phyloP scores from a whole-genome alignment of 202 grass and related monocot genomes.

The Hordeum pubiflorum region DNA sequence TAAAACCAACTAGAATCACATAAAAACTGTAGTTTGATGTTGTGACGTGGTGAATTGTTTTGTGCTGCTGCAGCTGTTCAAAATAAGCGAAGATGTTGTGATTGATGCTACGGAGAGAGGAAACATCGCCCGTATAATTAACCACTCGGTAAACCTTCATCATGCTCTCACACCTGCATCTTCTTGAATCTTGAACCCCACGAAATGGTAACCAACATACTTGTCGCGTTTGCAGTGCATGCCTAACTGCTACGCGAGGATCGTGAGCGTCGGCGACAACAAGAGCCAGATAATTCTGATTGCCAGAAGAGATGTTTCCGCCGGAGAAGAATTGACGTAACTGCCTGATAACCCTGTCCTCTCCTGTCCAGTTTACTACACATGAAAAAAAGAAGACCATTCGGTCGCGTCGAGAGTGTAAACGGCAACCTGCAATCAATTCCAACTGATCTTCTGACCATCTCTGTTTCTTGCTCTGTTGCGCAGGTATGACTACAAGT shows the following conservation, averaged over 20 bases:
- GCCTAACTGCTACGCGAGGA: slow-evolving; percentile 96
- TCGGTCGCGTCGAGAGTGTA: background rate
- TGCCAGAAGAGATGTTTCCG: slow-evolving; percentile 66
- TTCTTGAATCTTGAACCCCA: background rate
- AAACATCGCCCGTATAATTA: slow-evolving; percentile 87
- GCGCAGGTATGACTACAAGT: slow-evolving; percentile 78
- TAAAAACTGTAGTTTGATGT: background rate
- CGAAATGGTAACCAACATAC: background rate
- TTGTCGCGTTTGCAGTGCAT: slow-evolving; percentile 46
- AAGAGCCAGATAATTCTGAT: slow-evolving; percentile 75
- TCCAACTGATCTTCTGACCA: background rate
- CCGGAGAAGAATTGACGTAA: slow-evolving; percentile 96
- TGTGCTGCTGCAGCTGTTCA: slow-evolving; percentile 67
- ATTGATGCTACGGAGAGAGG: slow-evolving; percentile 88
- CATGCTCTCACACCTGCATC: background rate
- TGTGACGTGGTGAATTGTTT: background rate
- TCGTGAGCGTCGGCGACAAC: slow-evolving; percentile 57
- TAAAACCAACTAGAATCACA: background rate
- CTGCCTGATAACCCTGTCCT: background rate
- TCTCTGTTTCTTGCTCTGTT: background rate
- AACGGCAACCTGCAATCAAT: no score
- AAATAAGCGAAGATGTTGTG: slow-evolving; percentile 90
- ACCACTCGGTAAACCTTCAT: slow-evolving; percentile 67
- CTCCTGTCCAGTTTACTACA: background rate
- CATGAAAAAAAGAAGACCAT: background rate